Conservation (phyloP, 2,329 filamentous ascomycete species). For the Nothopassalora personata region DNA sequence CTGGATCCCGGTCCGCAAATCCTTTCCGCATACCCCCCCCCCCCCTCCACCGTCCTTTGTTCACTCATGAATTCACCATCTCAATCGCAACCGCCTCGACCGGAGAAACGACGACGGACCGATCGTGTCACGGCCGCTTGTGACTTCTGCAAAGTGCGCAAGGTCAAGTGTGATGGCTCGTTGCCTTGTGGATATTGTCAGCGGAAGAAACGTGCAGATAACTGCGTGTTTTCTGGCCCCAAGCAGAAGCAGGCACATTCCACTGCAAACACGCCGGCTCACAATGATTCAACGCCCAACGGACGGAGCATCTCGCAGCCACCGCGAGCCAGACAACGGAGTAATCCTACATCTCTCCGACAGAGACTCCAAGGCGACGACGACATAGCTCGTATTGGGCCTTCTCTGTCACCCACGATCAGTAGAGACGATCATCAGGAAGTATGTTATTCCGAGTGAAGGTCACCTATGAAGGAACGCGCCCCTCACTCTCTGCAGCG, state of each 20-base stretch:
- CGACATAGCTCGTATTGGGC: constrained; percentile 7
- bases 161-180: constrained; percentile 50
- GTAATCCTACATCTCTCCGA: constrained; percentile 1
- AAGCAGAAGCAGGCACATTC: constrained; percentile 29
- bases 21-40: too few species aligned
- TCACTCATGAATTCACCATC: not conserved
- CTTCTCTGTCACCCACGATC: constrained; percentile 15
- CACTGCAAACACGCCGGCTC: constrained; percentile 27
- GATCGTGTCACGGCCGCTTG: constrained; percentile 36
- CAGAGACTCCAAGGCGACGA: constrained; percentile 10
- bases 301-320: not conserved
- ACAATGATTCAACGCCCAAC: not conserved
- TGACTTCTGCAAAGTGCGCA: constrained; percentile 44
- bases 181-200: constrained; percentile 49
- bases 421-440: constrained; percentile 27
- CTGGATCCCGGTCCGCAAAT: too few species aligned
- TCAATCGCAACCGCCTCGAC: not conserved
- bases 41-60: not conserved
- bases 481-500: not conserved
- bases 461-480: too few species aligned
- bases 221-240: constrained; percentile 38
- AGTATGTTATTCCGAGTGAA: not conserved
- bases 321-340: constrained; percentile 5
- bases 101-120: constrained; percentile 18
- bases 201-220: constrained; percentile 37